Evolutionary conservation across 1,284 basidiomycete species (phyloP).

Genomic region (Cerioporus squamosus): DNA sequence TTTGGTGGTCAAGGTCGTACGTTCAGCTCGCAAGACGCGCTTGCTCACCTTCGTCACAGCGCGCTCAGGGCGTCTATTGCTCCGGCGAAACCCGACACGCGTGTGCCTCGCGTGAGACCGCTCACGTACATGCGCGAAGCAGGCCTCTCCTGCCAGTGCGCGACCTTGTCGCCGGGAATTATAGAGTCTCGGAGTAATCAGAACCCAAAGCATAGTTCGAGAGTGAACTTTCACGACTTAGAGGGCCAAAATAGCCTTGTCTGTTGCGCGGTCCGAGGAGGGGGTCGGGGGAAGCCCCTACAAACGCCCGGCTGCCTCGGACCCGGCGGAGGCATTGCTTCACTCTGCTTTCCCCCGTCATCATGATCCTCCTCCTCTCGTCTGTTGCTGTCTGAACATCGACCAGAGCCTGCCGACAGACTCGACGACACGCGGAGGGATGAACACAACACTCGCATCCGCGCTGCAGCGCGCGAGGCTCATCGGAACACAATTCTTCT

Average conservation of each 20-base stretch:
- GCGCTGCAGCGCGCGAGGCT: slow-evolving; percentile 42
- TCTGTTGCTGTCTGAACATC: neutral
- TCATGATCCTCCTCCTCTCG: neutral
- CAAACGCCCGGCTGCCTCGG: neutral
- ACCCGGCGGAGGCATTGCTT: neutral
- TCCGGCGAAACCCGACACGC: slow-evolving; percentile 3
- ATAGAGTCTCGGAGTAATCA: too few relatives aligned
- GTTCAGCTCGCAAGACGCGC: slow-evolving; percentile 5
- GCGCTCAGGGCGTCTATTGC: neutral
- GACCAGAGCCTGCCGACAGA: neutral
- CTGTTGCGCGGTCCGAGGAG: neutral
- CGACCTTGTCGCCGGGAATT: too few relatives aligned
- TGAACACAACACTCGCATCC: slow-evolving; percentile 14
- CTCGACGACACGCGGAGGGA: slow-evolving; percentile 6
- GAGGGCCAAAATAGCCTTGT: too few relatives aligned
- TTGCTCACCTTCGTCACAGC: slow-evolving; percentile 5
- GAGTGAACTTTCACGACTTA: too few relatives aligned
- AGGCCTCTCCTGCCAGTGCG: too few relatives aligned
- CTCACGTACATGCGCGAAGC: neutral
- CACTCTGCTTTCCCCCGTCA: slow-evolving; percentile 4
- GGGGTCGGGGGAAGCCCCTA: neutral
- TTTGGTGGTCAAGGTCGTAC: slow-evolving; percentile 14
- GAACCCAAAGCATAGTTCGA: too few relatives aligned
- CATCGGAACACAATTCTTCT: slow-evolving; percentile 59
- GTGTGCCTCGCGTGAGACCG: neutral